These are phyloP conservation scores for Fusarium scirpi DNA, from an alignment of 2,329 filamentous ascomycete genomes.

Conservation along the genomic window DNA sequence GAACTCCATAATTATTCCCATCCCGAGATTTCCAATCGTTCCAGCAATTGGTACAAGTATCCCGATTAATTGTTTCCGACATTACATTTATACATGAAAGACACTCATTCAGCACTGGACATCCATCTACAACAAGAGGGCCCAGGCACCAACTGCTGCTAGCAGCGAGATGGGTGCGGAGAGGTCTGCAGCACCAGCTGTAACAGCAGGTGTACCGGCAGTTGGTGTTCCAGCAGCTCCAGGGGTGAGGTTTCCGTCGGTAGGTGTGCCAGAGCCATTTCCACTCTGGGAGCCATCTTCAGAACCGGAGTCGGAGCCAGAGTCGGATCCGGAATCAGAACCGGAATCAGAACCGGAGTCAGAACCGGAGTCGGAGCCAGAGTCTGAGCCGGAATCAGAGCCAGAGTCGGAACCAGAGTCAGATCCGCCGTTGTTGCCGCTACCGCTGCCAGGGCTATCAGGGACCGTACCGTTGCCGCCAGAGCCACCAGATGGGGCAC, in stretches of 20 bases:
- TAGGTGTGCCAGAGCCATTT: conserved; percentile 18
- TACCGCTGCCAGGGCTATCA: not conserved
- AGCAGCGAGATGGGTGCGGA: conserved; percentile 58
- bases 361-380: not conserved
- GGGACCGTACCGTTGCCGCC: conserved; percentile 16
- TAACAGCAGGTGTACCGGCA: conserved; percentile 30
- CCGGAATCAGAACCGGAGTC: not conserved
- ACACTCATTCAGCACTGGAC: conserved; percentile 1
- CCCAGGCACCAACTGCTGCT: conserved; percentile 56
- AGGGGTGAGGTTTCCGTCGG: conserved; percentile 25
- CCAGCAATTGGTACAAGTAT: conserved; percentile 39
- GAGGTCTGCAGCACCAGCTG: conserved; percentile 49
- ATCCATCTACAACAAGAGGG: conserved; percentile 54
- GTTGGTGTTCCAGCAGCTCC: conserved; percentile 39
- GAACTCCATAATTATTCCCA: conserved; percentile 31
- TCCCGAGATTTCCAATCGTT: conserved; percentile 37
- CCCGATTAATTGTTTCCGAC: conserved; percentile 38
- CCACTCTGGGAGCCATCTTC: not conserved
- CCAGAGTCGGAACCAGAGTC: not conserved
- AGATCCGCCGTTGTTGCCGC: not conserved
- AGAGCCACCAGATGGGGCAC: conserved; percentile 30
- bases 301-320: not conserved
- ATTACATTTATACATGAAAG: conserved; percentile 31
- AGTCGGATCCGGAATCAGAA: not conserved
- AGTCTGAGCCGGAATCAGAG: not conserved